Evolutionary conservation across 2,329 filamentous ascomycete genomes (phyloP).

Genomic region (Biscogniauxia marginata): DNA sequence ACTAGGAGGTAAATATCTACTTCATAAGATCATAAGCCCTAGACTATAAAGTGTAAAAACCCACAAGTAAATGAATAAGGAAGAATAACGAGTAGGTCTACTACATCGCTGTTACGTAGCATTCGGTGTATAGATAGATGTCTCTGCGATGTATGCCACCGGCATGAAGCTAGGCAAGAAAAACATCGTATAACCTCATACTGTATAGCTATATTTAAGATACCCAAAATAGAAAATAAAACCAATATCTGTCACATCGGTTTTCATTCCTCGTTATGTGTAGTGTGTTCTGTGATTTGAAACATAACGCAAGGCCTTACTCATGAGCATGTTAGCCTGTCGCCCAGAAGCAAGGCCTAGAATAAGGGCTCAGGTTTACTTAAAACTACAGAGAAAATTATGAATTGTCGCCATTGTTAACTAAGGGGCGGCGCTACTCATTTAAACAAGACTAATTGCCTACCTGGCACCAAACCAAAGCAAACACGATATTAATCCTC

Average conservation of each 20-base stretch:
- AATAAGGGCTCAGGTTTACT: too few species aligned
- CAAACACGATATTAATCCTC: too few species aligned
- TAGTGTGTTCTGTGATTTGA: not conserved
- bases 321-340: not conserved
- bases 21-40: not conserved
- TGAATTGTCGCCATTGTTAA: too few species aligned
- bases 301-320: not conserved
- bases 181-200: not conserved
- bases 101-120: not conserved
- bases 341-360: not conserved
- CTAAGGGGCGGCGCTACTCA: too few species aligned
- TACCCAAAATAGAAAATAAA: not conserved
- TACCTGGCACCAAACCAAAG: too few species aligned
- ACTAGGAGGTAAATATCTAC: not conserved
- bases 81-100: not conserved
- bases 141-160: not conserved
- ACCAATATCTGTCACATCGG: not conserved
- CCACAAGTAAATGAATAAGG: not conserved
- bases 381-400: too few species aligned
- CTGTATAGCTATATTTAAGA: not conserved
- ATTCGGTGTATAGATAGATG: not conserved
- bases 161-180: not conserved
- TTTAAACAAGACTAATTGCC: too few species aligned
- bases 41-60: not conserved
- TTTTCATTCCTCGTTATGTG: not conserved